These are phyloP conservation scores for Marasmius sp. DNA, from an alignment of 1,284 basidiomycete genomes.

Conservation along the genomic window DNA sequence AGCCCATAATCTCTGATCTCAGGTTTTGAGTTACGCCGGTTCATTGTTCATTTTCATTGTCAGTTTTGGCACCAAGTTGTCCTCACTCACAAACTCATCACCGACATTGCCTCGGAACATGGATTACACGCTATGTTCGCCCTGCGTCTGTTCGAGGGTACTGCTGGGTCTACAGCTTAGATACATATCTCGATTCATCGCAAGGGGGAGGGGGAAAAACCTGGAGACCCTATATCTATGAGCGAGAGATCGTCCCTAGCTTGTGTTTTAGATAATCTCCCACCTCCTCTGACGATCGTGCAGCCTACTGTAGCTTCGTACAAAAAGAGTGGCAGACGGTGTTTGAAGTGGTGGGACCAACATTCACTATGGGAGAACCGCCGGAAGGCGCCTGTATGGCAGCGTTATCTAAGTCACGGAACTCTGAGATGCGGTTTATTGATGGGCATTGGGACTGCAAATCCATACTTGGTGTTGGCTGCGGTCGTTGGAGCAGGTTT, in stretches of 20 bases:
- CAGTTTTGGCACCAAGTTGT: slow-evolving; percentile 56
- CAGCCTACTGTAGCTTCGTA: slow-evolving; percentile 64
- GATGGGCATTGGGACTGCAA: slow-evolving; percentile 63
- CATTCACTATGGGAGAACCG: slow-evolving; percentile 69
- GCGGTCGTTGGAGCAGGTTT: slow-evolving; percentile 35
- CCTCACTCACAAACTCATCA: slow-evolving; percentile 53
- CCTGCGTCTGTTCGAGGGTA: slow-evolving; percentile 41
- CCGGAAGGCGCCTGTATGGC: slow-evolving; percentile 62
- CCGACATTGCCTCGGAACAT: slow-evolving; percentile 50
- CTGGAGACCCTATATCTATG: slow-evolving; percentile 15
- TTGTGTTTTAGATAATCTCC: slow-evolving; percentile 54
- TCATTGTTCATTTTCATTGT: no score
- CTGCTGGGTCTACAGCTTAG: slow-evolving; percentile 48
- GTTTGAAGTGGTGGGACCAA: slow-evolving; percentile 73
- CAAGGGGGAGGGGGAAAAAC: slow-evolving; percentile 7
- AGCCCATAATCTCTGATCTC: no score
- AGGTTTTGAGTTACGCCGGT: no score
- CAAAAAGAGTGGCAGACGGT: slow-evolving; percentile 59
- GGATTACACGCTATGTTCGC: slow-evolving; percentile 56
- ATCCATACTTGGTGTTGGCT: no score
- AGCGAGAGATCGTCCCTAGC: slow-evolving; percentile 46
- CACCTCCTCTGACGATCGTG: slow-evolving; percentile 54
- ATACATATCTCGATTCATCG: slow-evolving; percentile 49
- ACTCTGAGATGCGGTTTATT: slow-evolving; percentile 63
- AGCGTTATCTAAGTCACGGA: slow-evolving; percentile 40